phyloP scores from a whole-genome alignment of 2,329 filamentous ascomycete genomes.

The Botryotinia globosa region DNA sequence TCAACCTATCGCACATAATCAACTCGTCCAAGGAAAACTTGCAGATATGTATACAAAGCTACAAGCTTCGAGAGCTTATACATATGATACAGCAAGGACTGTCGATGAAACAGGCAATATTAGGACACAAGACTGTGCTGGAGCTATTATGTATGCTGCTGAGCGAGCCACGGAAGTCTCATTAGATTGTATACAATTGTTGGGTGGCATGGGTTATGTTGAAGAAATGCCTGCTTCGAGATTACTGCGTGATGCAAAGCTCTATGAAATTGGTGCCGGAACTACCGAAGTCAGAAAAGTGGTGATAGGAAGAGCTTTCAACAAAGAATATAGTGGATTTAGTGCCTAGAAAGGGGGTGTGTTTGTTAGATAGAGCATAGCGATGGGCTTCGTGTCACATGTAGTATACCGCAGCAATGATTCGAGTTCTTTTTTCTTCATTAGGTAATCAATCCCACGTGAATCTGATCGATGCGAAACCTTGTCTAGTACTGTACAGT shows the following conservation, averaged over 20 bases:
- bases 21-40: slow-evolving; percentile 87
- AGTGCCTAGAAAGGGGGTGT: not conserved
- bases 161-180: slow-evolving; percentile 85
- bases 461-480: not conserved
- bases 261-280: slow-evolving; percentile 97
- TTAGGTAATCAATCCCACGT: not conserved
- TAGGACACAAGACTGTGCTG: slow-evolving; percentile 88
- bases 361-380: not conserved
- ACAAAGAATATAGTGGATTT: slow-evolving; percentile 36
- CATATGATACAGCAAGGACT: slow-evolving; percentile 73
- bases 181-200: slow-evolving; percentile 83
- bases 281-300: slow-evolving; percentile 92
- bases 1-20: slow-evolving; percentile 82
- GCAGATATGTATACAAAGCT: slow-evolving; percentile 98
- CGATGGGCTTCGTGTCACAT: not conserved
- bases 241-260: slow-evolving; percentile 69
- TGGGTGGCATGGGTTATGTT: slow-evolving; percentile 94
- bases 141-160: slow-evolving; percentile 88
- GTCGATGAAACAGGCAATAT: slow-evolving; percentile 75
- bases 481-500: not conserved
- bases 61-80: slow-evolving; percentile 80
- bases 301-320: slow-evolving; percentile 68
- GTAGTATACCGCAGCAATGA: slow-evolving; percentile 13
- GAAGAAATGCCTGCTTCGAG: slow-evolving; percentile 92
- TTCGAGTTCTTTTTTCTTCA: not conserved